Evolutionary conservation across 1,139 yeast species (phyloP).

Genomic region (Pichia sp.): DNA sequence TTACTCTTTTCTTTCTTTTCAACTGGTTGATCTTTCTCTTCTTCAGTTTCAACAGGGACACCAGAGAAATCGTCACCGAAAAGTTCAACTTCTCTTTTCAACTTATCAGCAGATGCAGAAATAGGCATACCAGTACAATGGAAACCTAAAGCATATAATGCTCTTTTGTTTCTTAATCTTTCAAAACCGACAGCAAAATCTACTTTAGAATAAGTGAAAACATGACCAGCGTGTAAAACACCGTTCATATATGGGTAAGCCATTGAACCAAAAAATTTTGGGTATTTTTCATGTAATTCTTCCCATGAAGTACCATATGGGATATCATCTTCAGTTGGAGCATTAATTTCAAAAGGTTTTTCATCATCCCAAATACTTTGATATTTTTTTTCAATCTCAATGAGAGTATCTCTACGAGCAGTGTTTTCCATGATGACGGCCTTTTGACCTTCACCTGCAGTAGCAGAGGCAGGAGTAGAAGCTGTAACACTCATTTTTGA

Average conservation of each 20-base stretch:
- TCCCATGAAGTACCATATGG: conserved; percentile 47
- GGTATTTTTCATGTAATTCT: conserved; percentile 69
- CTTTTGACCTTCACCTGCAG: conserved; percentile 16
- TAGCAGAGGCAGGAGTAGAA: conserved; percentile 16
- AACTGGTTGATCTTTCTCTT: conserved; percentile 19
- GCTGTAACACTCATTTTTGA: conserved; percentile 16
- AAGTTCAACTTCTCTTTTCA: conserved; percentile 83
- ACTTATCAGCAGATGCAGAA: conserved; percentile 93
- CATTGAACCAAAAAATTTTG: conserved; percentile 90
- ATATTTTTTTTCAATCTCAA: conserved; percentile 83
- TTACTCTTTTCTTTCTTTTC: conserved; percentile 55
- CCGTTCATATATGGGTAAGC: conserved; percentile 99
- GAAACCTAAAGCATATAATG: conserved; percentile 94
- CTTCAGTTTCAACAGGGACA: conserved; percentile 32
- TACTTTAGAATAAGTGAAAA: conserved; percentile 89
- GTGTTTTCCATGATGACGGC: conserved; percentile 40
- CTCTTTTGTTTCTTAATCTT: conserved; percentile 89
- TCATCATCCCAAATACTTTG: conserved; percentile 85
- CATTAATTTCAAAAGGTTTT: conserved; percentile 77
- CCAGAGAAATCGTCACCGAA: conserved; percentile 71
- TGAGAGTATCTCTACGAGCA: conserved; percentile 88
- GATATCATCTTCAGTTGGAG: conserved; percentile 68
- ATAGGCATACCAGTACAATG: conserved; percentile 99
- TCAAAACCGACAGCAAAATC: conserved; percentile 94
- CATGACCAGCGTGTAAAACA: conserved; percentile 95